Percentiles rank a stretch among this genome's conserved stretches.
Conservation (phyloP, 106 monocot species). For the Allium sativum region DNA sequence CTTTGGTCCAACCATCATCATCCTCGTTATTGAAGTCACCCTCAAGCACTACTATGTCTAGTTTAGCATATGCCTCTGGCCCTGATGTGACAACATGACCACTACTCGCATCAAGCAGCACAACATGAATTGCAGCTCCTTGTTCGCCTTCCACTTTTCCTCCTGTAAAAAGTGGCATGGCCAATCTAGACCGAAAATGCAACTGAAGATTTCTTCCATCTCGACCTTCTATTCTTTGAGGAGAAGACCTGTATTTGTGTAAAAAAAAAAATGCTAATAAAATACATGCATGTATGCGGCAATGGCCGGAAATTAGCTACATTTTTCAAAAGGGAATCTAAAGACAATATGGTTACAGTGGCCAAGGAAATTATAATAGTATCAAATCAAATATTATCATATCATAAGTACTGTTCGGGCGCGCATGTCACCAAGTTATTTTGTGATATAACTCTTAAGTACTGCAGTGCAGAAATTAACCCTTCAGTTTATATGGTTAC, state of each 20-base stretch:
- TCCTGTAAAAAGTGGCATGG: conserved; percentile 63
- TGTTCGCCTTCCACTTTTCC: conserved; percentile 75
- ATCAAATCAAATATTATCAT: too few species aligned
- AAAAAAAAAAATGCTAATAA: neutral
- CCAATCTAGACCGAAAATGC: conserved; percentile 43
- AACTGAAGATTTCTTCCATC: conserved; percentile 60
- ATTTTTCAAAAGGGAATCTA: too few species aligned
- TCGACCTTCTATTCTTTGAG: conserved; percentile 51
- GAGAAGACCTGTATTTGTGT: conserved; percentile 42
- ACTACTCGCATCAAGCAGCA: conserved; percentile 54
- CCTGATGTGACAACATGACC: conserved; percentile 53
- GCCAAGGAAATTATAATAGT: too few species aligned
- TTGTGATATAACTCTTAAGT: too few species aligned
- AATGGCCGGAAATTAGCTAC: too few species aligned
- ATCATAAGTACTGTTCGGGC: too few species aligned
- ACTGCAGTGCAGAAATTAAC: too few species aligned
- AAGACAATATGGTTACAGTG: too few species aligned
- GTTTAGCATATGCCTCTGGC: conserved; percentile 53
- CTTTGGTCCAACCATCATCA: conserved; percentile 59
- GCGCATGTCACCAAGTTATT: too few species aligned
- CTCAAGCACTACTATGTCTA: conserved; percentile 62
- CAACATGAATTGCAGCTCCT: conserved; percentile 71
- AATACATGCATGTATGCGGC: too few species aligned
- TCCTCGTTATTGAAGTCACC: conserved; percentile 78
- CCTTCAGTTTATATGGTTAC: neutral